These are phyloP conservation scores for Thinopyrum elongatum DNA, from an alignment of 176 grass and related monocot genomes.

Conservation along the genomic window DNA sequence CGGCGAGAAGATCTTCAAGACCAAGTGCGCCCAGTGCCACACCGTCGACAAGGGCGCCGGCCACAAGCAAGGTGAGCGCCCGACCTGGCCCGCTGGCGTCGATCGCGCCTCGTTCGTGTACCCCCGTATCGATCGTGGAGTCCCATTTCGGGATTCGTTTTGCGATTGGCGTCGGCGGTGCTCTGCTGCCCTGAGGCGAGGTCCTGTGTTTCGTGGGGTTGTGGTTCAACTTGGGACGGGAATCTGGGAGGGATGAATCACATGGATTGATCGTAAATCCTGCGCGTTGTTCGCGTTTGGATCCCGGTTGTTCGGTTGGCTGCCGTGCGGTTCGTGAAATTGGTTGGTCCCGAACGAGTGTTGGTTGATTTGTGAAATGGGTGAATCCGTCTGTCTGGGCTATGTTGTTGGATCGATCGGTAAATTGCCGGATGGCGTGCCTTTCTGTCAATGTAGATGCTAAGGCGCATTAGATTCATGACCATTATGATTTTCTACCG, in stretches of 20 bases:
- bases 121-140: neutral
- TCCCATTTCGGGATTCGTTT: neutral
- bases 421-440: neutral
- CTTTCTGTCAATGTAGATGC: neutral
- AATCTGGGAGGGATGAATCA: neutral
- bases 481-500: neutral
- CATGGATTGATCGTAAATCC: neutral
- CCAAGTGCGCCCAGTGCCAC: constrained; percentile 94
- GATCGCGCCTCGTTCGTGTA: neutral
- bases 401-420: neutral
- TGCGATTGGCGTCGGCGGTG: neutral
- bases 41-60: constrained; percentile 84
- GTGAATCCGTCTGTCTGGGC: neutral
- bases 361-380: neutral
- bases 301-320: neutral
- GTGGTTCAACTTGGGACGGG: neutral
- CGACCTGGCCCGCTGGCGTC: neutral
- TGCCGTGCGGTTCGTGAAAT: neutral
- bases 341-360: neutral
- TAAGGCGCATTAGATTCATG: neutral
- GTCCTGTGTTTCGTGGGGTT: neutral
- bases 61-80: constrained; percentile 76
- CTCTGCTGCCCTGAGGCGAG: neutral
- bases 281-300: neutral
- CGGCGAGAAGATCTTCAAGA: constrained; percentile 90